Percentiles rank a stretch among this genome's conserved stretches.
Evolutionary conservation across 495 filamentous ascomycete species (phyloP).

Genomic region (Hypoxylon subgilvum): DNA sequence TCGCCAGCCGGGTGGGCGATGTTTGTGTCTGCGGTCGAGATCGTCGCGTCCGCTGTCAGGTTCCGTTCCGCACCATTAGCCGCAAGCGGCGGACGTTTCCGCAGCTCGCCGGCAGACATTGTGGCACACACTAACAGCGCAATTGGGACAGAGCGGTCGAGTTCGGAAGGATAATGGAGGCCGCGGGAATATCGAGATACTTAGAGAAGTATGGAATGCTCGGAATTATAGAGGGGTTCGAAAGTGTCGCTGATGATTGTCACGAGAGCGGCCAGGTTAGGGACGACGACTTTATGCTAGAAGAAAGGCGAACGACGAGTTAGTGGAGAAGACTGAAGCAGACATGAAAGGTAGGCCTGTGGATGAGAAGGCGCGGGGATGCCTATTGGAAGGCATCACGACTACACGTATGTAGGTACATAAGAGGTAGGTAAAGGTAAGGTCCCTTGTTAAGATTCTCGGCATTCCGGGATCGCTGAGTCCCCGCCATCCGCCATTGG

Average conservation of each 20-base stretch:
- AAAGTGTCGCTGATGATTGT: not conserved
- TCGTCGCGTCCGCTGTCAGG: slow-evolving; percentile 41
- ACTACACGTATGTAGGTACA: slow-evolving; percentile 3
- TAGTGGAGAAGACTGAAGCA: slow-evolving; percentile 3
- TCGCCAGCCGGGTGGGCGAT: slow-evolving; percentile 65
- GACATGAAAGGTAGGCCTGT: not conserved
- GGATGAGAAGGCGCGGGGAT: not conserved
- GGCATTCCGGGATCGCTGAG: slow-evolving; percentile 16
- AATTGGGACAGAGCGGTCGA: not conserved
- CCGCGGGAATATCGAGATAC: not conserved
- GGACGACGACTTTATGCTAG: slow-evolving; percentile 5
- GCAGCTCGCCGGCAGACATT: slow-evolving; percentile 53
- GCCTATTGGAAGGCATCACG: slow-evolving; percentile 3
- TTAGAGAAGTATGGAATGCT: not conserved
- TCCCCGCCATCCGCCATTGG: not conserved
- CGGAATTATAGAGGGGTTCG: not conserved
- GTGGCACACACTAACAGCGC: slow-evolving; percentile 7
- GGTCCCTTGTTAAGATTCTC: slow-evolving; percentile 2
- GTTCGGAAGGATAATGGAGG: not conserved
- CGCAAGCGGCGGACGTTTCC: slow-evolving; percentile 47
- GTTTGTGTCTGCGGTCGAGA: slow-evolving; percentile 35
- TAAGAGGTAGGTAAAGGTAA: too few relatives aligned
- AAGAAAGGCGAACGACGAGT: not conserved
- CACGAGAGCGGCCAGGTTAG: not conserved
- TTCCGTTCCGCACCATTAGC: slow-evolving; percentile 17